Evolutionary conservation across 345 rosid genomes (phyloP).

Genomic region (Boechera divaricarpa): DNA sequence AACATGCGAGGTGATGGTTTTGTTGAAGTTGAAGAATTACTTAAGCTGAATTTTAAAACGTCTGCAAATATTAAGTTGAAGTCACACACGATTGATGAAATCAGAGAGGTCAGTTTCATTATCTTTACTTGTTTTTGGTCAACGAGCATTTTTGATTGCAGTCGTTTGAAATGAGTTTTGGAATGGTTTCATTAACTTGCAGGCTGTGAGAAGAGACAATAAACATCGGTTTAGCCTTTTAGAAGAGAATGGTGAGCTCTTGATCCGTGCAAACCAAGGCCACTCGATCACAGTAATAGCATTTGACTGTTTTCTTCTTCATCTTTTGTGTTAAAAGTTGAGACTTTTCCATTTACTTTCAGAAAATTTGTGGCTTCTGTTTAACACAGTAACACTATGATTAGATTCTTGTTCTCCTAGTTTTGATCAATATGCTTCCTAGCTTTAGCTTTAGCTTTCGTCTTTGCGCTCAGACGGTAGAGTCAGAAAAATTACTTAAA

Average conservation of each 20-base stretch:
- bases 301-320: too few relatives aligned
- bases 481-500: conserved; percentile 73
- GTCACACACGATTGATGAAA: conserved; percentile 73
- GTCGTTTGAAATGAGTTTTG: not conserved
- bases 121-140: not conserved
- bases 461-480: conserved; percentile 61
- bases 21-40: conserved; percentile 76
- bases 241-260: conserved; percentile 77
- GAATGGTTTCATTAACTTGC: conserved; percentile 16
- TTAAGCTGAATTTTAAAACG: conserved; percentile 73
- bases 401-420: not conserved
- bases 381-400: not conserved
- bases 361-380: not conserved
- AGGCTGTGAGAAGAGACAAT: conserved; percentile 87
- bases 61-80: conserved; percentile 65
- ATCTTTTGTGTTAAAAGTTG: too few relatives aligned
- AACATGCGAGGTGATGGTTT: conserved; percentile 80
- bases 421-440: conserved; percentile 3
- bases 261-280: conserved; percentile 94
- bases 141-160: not conserved
- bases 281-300: conserved; percentile 69
- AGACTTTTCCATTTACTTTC: too few relatives aligned
- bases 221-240: conserved; percentile 82
- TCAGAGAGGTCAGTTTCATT: conserved; percentile 65
- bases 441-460: not conserved